Evolutionary conservation across 228 moss, liverwort and hornwort genomes (phyloP).

Genomic region (Sphagnum fallax): DNA sequence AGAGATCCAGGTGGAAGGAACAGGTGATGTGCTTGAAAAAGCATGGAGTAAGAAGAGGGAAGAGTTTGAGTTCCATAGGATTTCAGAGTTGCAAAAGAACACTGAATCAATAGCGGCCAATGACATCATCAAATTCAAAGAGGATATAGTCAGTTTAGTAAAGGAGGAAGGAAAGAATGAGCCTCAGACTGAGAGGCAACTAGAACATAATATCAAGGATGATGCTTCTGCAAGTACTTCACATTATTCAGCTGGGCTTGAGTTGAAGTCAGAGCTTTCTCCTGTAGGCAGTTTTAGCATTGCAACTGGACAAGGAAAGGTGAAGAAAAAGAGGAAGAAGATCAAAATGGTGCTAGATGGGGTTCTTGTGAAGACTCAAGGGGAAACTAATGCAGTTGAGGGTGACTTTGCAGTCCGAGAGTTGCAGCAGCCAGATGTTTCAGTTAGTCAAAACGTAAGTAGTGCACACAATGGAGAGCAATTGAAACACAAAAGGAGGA

Average conservation of each 20-base stretch:
- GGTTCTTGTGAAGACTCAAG: slow-evolving; percentile 8
- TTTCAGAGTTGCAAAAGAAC: slow-evolving; percentile 23
- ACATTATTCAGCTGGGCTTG: slow-evolving; percentile 5
- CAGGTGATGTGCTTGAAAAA: too few species aligned
- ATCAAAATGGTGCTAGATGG: not conserved
- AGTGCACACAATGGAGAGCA: not conserved
- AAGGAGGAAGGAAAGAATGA: not conserved
- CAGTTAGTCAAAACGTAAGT: slow-evolving; percentile 2
- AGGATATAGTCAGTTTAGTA: slow-evolving; percentile 4
- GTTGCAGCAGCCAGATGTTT: not conserved
- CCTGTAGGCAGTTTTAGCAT: slow-evolving; percentile 13
- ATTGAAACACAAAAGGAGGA: not conserved
- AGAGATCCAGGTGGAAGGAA: too few species aligned
- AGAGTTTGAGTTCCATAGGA: slow-evolving; percentile 15
- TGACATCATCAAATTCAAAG: slow-evolving; percentile 1
- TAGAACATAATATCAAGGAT: slow-evolving; percentile 8
- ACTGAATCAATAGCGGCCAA: slow-evolving; percentile 6
- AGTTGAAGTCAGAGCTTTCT: slow-evolving; percentile 4
- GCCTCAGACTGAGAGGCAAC: not conserved
- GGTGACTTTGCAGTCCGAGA: slow-evolving; percentile 11
- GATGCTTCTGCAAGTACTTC: slow-evolving; percentile 6
- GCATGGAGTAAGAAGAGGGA: slow-evolving; percentile 15
- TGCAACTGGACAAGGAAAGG: slow-evolving; percentile 4
- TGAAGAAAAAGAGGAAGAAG: slow-evolving; percentile 7
- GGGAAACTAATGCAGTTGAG: slow-evolving; percentile 1